Percentiles rank a stretch among this genome's conserved stretches.
These are phyloP conservation scores for Colletotrichum sp. DNA, from an alignment of 2,329 filamentous ascomycete genomes.

Conservation along the genomic window DNA sequence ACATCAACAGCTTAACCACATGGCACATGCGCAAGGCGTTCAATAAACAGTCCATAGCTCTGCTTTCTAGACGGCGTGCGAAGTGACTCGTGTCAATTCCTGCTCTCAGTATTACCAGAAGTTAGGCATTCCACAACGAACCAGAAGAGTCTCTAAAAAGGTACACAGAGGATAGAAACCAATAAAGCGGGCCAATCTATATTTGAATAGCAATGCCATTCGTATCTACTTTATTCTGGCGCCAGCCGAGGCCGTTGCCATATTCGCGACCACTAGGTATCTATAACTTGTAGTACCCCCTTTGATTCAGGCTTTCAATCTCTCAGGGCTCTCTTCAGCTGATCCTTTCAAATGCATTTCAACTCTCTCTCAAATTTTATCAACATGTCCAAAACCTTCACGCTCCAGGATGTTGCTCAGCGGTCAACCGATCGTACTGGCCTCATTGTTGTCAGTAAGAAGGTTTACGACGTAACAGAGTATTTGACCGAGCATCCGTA, in stretches of 20 bases:
- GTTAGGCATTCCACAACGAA: background rate
- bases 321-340: background rate
- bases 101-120: fast-evolving
- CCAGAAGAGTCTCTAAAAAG: background rate
- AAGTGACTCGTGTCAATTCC: background rate
- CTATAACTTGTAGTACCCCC: background rate
- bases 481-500: background rate
- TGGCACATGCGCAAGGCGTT: background rate
- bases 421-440: background rate
- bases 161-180: background rate
- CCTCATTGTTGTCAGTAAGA: background rate
- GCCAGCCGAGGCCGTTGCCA: background rate
- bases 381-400: background rate
- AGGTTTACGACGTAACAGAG: background rate
- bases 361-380: background rate
- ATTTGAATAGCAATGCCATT: background rate
- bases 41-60: background rate
- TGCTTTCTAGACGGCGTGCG: background rate
- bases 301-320: background rate
- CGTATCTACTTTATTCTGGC: background rate
- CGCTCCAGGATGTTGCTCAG: background rate
- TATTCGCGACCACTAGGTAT: background rate
- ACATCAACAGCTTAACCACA: background rate
- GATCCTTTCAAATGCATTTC: background rate
- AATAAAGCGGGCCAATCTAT: background rate